Percentiles rank a stretch among this genome's conserved stretches.
These are phyloP conservation scores for Coemansia sp. DNA, from an alignment of 192 early-diverging fungal species.

Conservation along the genomic window DNA sequence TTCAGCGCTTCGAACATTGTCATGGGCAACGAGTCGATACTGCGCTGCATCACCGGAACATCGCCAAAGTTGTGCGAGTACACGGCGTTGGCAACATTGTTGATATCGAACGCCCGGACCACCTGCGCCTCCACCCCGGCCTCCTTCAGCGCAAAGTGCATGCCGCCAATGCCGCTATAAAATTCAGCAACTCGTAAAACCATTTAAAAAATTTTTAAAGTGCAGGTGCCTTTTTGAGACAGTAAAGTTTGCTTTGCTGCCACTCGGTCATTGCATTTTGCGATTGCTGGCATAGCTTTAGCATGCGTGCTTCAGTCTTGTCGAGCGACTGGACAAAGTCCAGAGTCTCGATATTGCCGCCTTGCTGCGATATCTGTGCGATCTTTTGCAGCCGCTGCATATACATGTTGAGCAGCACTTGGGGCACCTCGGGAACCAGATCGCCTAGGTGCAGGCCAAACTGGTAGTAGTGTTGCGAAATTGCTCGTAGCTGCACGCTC, in stretches of 20 bases:
- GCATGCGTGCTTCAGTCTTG: slow-evolving; percentile 30
- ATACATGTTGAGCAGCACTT: slow-evolving; percentile 49
- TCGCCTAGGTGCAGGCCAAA: slow-evolving; percentile 50
- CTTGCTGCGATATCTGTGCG: slow-evolving; percentile 47
- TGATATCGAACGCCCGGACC: slow-evolving; percentile 92
- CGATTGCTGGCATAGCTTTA: slow-evolving; percentile 40
- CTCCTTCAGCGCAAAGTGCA: slow-evolving; percentile 75
- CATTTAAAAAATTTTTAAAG: slow-evolving; percentile 16
- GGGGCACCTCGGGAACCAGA: slow-evolving; percentile 46
- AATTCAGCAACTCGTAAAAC: slow-evolving; percentile 50
- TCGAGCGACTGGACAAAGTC: slow-evolving; percentile 53
- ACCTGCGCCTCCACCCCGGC: slow-evolving; percentile 63
- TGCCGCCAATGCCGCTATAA: slow-evolving; percentile 57
- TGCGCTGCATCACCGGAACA: slow-evolving; percentile 49
- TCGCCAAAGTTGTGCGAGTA: slow-evolving; percentile 64
- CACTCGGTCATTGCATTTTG: slow-evolving; percentile 34
- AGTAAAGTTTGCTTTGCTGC: slow-evolving; percentile 42
- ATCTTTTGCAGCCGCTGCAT: slow-evolving; percentile 43
- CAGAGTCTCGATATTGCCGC: slow-evolving; percentile 37
- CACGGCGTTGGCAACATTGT: slow-evolving; percentile 80
- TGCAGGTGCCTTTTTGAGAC: slow-evolving; percentile 26
- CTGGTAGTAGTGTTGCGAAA: slow-evolving; percentile 51
- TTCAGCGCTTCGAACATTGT: slow-evolving; percentile 59
- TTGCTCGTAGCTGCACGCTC: slow-evolving; percentile 46
- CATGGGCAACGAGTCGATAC: slow-evolving; percentile 63